Conservation (phyloP, 495 filamentous ascomycete genomes). For the Xylaria acuta region DNA sequence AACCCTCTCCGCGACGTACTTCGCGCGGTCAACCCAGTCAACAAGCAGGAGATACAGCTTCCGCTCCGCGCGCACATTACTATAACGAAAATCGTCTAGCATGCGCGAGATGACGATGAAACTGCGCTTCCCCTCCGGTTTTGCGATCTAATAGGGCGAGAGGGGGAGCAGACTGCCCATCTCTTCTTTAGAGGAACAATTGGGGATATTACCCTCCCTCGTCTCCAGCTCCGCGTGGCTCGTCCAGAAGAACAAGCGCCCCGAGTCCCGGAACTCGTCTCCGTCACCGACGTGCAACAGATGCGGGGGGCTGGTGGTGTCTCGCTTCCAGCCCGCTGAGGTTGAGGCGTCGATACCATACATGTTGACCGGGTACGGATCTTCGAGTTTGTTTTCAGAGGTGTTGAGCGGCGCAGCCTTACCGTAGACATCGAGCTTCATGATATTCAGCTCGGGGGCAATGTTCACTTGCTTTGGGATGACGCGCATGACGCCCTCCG, state of each 20-base stretch:
- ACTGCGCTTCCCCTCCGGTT: slow-evolving; percentile 18
- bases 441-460: slow-evolving; percentile 28
- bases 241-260: slow-evolving; percentile 30
- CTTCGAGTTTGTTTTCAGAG: neutral
- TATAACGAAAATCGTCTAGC: slow-evolving; percentile 18
- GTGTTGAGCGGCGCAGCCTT: neutral
- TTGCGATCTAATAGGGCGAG: slow-evolving; percentile 15
- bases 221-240: slow-evolving; percentile 26
- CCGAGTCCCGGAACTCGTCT: slow-evolving; percentile 27
- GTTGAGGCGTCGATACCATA: neutral
- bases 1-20: neutral
- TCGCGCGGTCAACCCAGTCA: neutral
- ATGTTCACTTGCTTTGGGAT: slow-evolving; percentile 23
- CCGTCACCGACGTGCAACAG: slow-evolving; percentile 9
- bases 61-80: slow-evolving; percentile 10
- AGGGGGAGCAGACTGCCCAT: neutral
- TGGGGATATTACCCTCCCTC: slow-evolving; percentile 19
- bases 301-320: neutral
- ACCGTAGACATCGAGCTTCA: slow-evolving; percentile 1
- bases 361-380: neutral
- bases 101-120: slow-evolving; percentile 8
- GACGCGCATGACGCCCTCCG: slow-evolving; percentile 16
- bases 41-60: slow-evolving; percentile 1
- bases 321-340: neutral
- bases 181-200: neutral